These are phyloP conservation scores for Mucor plumbeus DNA, from an alignment of 371 early-diverging fungal genomes.

Conservation along the genomic window DNA sequence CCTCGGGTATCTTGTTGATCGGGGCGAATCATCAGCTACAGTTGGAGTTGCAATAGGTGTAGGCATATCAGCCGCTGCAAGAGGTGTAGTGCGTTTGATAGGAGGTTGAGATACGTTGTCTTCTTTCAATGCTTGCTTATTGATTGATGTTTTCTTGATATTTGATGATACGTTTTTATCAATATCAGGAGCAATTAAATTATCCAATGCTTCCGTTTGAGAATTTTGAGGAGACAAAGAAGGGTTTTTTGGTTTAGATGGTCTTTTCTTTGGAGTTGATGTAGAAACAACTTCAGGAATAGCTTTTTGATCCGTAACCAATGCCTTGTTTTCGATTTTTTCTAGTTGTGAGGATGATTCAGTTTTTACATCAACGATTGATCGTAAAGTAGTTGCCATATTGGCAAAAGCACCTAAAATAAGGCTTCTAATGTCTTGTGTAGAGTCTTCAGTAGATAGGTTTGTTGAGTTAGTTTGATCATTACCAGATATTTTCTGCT, in stretches of 20 bases:
- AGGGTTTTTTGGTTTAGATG: too few relatives aligned
- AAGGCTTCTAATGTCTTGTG: not conserved
- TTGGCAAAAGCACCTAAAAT: not conserved
- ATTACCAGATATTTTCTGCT: not conserved
- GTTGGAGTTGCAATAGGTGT: not conserved
- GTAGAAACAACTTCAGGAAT: not conserved
- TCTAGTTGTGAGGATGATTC: not conserved
- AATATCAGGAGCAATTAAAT: too few relatives aligned
- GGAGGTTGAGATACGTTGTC: not conserved
- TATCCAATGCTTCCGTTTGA: too few relatives aligned
- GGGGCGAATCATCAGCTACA: not conserved
- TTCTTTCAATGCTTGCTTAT: not conserved
- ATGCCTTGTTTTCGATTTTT: not conserved
- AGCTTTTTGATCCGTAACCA: not conserved
- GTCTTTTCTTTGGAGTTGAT: not conserved
- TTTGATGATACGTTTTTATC: too few relatives aligned
- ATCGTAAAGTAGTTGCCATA: not conserved
- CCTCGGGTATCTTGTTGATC: conserved; percentile 5
- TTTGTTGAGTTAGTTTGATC: not conserved
- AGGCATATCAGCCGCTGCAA: too few relatives aligned
- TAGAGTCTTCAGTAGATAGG: not conserved
- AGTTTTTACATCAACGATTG: not conserved
- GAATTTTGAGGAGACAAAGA: too few relatives aligned
- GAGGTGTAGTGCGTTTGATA: not conserved
- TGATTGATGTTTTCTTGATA: not conserved